These are phyloP conservation scores for Phyllostachys edulis DNA, from an alignment of 176 grass and related monocot genomes.

Conservation along the genomic window DNA sequence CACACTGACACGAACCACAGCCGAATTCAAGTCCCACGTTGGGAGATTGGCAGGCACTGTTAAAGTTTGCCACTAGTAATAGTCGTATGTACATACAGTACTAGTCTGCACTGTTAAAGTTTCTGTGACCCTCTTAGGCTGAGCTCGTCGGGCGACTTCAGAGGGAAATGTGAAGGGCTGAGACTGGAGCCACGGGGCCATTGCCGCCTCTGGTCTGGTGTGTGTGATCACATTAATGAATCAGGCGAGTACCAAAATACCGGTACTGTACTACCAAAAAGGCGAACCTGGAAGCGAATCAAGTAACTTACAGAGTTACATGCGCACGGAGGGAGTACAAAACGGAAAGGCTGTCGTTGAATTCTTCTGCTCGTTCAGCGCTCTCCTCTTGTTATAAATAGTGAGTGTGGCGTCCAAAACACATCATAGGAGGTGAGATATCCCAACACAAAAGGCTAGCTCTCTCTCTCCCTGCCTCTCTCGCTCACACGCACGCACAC, in stretches of 20 bases:
- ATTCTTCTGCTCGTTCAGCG: neutral
- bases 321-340: neutral
- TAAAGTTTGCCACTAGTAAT: no score
- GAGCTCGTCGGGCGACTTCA: neutral
- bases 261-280: neutral
- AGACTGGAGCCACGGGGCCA: neutral
- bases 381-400: constrained; percentile 43
- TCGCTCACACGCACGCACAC: no score
- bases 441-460: neutral
- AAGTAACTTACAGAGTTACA: neutral
- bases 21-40: neutral
- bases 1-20: no score
- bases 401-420: neutral
- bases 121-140: neutral
- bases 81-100: neutral
- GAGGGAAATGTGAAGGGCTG: neutral
- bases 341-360: neutral
- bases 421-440: constrained; percentile 1
- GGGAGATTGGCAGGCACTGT: no score
- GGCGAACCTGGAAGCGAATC: neutral
- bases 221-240: neutral
- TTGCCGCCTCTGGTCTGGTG: neutral
- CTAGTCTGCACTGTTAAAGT: neutral
- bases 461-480: neutral
- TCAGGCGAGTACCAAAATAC: neutral